Evolutionary conservation across 495 filamentous ascomycete species (phyloP), one percentile per base, ranked within the genome.

Genomic region (Daldinia grandis): DNA sequence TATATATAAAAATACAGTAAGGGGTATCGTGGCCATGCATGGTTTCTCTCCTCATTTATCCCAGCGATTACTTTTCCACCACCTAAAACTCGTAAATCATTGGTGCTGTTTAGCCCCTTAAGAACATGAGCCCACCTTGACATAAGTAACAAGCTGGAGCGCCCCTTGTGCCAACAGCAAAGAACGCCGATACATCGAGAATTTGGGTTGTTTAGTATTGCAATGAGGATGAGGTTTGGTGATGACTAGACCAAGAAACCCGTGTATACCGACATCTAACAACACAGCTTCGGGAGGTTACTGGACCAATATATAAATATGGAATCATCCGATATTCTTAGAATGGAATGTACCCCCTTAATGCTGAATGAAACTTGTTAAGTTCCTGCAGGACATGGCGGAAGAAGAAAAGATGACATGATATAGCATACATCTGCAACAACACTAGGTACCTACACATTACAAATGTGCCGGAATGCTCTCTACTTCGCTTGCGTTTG

Each of bases 401-500:
- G 33, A 27, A 38, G 30, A 3, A 0, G 14, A 28, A 12, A 27
- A n/a, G 42, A 3, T 17, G 14, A 42, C 4, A 15, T 21, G 1
- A 40, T 31, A 7, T 33, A 10, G 14, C 42, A 40, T 66, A 14
- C 5, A 33, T 37, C 7, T 15, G 24, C n/a, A 24, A 12, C 19
- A 33, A 10, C 19, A 25, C 35, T 47, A 27, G 25, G 25, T 27
- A n/a, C n/a, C n/a, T n/a, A 35, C 33, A 14, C 33, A 35, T 35
- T 35, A 71, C n/a, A 38, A 24, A 12, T 37, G 58, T 12, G 75
- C 73, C 17, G 73, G 75, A 15, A 77, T 77, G 57, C 74, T 78
- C 21, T 64, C 57, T 7, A 67, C 76, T 27, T 71, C 63, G 27
- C 74, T 78, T 19, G 74, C 76, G 54, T 76, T 78, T 14, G 76